Base-by-base conservation (phyloP, 352 stramenopile species). In the Globisporangium camurandrum region DNA sequence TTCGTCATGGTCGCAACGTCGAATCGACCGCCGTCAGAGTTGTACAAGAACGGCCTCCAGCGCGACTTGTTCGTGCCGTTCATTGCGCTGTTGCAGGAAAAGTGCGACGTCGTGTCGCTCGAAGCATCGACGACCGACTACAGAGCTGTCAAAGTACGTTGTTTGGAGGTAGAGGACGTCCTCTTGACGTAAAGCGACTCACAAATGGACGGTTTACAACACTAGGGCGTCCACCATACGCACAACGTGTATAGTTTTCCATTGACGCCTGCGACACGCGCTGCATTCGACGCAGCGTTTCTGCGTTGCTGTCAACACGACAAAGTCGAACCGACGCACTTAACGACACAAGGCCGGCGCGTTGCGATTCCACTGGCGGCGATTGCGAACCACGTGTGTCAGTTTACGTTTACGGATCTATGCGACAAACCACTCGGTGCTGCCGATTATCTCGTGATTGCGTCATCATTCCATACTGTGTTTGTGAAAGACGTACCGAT, bases 21-120 rank as follows among this genome's bases (percentile, higher is more conserved):
- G 26, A 99, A 99, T 67, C 77, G 91, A 50, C 85, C 86, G 54
- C 95, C 95, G 0, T 66, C 61, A 26, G 87, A 97, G 55, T 69
- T 99, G 52, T 99, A 99, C 70, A 91, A 98, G 68, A 96, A 96
- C 56, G 95, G 95, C 9, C 57, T 98, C 12, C 96, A 99, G 67
- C 71, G 94, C 50, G 84, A 96, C 30, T 84, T 98, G 31, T 99
- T 99, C 66, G 51, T 97, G 45, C 93, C 94, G 20, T 98, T 98
- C 65, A 97, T 99, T 53, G 86, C 97, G 47, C 54, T 97, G 46
- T 66, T 99, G 10, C 49, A 87, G 37, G 61, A 85, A 28, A 84
- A 95, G 40, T 98, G 95, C 57, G 69, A 77, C 16, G 81, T 95
- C 8, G 61, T 91, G 36, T 86, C 76, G 39, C 60, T 88, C 27